Percentiles rank a stretch among this genome's conserved stretches.
These are phyloP conservation scores for Sphaerulina vaccinii DNA, from an alignment of 2,329 filamentous ascomycete species.

Conservation along the genomic window DNA sequence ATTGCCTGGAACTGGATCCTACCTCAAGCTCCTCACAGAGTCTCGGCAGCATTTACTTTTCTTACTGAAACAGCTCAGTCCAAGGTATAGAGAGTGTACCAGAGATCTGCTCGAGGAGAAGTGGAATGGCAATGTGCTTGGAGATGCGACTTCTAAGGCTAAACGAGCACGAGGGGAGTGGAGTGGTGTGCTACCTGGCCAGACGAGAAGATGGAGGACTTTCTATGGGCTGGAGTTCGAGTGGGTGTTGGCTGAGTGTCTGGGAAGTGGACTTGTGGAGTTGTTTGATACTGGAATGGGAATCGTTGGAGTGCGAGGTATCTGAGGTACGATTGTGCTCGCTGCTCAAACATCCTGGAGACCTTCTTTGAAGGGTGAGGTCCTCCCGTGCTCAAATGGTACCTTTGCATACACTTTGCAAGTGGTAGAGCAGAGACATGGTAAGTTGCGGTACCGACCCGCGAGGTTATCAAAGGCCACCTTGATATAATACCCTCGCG, in stretches of 20 bases:
- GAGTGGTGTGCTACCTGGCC: slow-evolving; percentile 57
- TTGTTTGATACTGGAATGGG: slow-evolving; percentile 76
- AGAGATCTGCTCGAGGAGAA: slow-evolving; percentile 62
- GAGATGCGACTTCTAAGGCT: slow-evolving; percentile 47
- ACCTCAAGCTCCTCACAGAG: slow-evolving; percentile 63
- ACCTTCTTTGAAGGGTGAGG: no score
- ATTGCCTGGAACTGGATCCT: slow-evolving; percentile 65
- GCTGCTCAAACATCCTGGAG: no score
- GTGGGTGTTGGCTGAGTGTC: slow-evolving; percentile 69
- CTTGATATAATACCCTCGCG: no score
- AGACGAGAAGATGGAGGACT: slow-evolving; percentile 68
- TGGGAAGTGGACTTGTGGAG: slow-evolving; percentile 69
- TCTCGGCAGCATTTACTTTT: slow-evolving; percentile 62
- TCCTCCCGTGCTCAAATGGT: no score
- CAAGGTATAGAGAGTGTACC: slow-evolving; percentile 61
- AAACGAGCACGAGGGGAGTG: slow-evolving; percentile 58
- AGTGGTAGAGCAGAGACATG: no score
- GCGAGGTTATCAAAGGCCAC: no score
- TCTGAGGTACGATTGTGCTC: not conserved
- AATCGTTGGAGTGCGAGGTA: slow-evolving; percentile 53
- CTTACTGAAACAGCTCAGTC: slow-evolving; percentile 56
- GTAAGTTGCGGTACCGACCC: no score
- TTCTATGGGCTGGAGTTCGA: slow-evolving; percentile 69
- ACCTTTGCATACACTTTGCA: no score
- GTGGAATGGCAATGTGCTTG: slow-evolving; percentile 66